Percentiles rank a stretch among this genome's conserved stretches.
Conservation (phyloP, 2,329 filamentous ascomycete species). For the Acephala macrosclerotiorum region DNA sequence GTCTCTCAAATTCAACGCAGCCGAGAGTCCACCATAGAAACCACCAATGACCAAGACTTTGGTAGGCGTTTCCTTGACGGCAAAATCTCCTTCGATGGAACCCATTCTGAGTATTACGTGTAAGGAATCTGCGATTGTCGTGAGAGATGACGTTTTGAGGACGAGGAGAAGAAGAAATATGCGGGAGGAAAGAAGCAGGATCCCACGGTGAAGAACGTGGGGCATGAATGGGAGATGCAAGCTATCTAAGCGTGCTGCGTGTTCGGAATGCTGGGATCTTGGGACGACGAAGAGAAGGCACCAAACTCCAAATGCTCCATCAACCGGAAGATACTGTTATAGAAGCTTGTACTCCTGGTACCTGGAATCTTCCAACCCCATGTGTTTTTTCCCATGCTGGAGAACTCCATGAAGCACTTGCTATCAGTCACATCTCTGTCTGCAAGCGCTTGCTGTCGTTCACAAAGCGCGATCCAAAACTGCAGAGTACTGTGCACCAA, state of each 20-base stretch:
- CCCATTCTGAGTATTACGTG: slow-evolving; percentile 10
- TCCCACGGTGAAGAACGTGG: not conserved
- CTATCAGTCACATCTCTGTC: too few relatives aligned
- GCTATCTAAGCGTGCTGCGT: slow-evolving; percentile 4
- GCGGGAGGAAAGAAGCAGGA: not conserved
- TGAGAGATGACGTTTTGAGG: not conserved
- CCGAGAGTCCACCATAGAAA: slow-evolving; percentile 75
- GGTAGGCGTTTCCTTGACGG: slow-evolving; percentile 23
- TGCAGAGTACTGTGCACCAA: not conserved
- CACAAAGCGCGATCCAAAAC: not conserved
- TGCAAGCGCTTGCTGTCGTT: not conserved
- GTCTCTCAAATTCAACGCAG: slow-evolving; percentile 72
- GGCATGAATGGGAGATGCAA: not conserved
- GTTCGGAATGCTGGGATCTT: slow-evolving; percentile 4
- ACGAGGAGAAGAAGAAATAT: not conserved
- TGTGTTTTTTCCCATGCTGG: too few relatives aligned
- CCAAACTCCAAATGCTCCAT: not conserved
- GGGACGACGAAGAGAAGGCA: not conserved
- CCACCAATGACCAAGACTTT: slow-evolving; percentile 73
- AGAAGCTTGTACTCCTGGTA: too few relatives aligned
- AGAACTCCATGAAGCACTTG: too few relatives aligned
- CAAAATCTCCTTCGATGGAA: slow-evolving; percentile 14
- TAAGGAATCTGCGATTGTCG: not conserved
- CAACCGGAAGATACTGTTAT: not conserved
- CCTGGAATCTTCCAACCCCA: too few relatives aligned